These are phyloP conservation scores for Fusarium cyanostomum DNA, from an alignment of 2,329 filamentous ascomycete species.

Conservation along the genomic window DNA sequence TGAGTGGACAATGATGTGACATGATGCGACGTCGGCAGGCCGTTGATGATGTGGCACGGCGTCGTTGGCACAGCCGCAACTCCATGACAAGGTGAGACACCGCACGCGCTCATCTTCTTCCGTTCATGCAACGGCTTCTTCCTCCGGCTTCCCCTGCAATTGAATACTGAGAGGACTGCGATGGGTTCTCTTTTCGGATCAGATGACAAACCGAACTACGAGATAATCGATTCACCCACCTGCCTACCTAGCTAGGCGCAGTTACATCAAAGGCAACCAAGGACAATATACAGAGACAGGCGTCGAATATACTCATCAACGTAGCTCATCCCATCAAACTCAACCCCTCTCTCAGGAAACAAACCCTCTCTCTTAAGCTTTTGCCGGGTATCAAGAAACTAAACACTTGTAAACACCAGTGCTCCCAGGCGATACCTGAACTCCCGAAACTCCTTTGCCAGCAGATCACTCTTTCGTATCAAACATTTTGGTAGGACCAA, in stretches of 20 bases:
- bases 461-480: neutral
- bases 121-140: slow-evolving; percentile 2
- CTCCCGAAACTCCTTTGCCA: neutral
- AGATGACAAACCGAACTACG: neutral
- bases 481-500: slow-evolving; percentile 39
- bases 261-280: neutral
- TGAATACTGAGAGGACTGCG: neutral
- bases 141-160: slow-evolving; percentile 1
- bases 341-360: neutral
- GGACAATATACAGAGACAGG: neutral
- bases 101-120: neutral
- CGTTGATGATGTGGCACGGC: slow-evolving; percentile 39
- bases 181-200: neutral
- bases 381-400: slow-evolving; percentile 34
- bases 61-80: slow-evolving; percentile 30
- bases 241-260: neutral
- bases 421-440: neutral
- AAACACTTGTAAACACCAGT: slow-evolving; percentile 22
- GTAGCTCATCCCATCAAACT: neutral
- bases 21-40: slow-evolving; percentile 27
- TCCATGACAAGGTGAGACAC: slow-evolving; percentile 14
- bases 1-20: slow-evolving; percentile 12
- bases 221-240: neutral
- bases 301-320: neutral
- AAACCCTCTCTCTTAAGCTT: neutral